Base-by-base conservation (phyloP, 2,329 filamentous ascomycete species). In the Acrodontium crateriforme region DNA sequence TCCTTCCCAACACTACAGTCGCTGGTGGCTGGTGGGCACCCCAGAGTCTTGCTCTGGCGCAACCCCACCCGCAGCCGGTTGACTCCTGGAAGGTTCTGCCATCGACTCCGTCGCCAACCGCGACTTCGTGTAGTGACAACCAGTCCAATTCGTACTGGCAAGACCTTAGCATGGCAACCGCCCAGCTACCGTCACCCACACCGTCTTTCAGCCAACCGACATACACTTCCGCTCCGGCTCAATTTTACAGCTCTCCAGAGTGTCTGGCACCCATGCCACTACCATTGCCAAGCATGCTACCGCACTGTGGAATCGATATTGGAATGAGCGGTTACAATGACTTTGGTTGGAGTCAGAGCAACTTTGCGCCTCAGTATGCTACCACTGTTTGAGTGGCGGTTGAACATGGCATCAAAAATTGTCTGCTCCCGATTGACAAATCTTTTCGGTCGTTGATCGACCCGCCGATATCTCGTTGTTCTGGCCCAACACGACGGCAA, bases 31-130 rank as follows among this genome's bases (percentile, higher is more conserved):
- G 87, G 70, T 94, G 85, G 87, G 74, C 78, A 31, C 65, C 68
- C n/a, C 44, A 47, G 30, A 23, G 27, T 26, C 62, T 80, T 32
- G 69, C 75, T 31, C 67, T 72, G 30, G 68, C 67, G 22, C 13
- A 10, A 22, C 13, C 20, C 13, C 60, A 83, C 37, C 69, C 78
- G 23, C 70, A 71, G 5, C 73, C 77, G 2, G 73, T 92, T 34
- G 84, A 95, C 36, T 69, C 81, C 31, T 95, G 87, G 87, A 83
- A 78, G 55, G 74, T 94, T 42, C 65, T 94, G 30, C 80, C 85
- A 25, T 94, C 87, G 30, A 93, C 82, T 47, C 81, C 84, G 28
- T 82, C 75, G 54, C 72, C 81, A 28, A 64, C 60, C 21, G 58
- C 59, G 16, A 73, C 78, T 21, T 76, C 79, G 18, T 78, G 77